These are phyloP conservation scores for Erodium texanum DNA, from an alignment of 441 rosid genomes.

Conservation along the genomic window DNA sequence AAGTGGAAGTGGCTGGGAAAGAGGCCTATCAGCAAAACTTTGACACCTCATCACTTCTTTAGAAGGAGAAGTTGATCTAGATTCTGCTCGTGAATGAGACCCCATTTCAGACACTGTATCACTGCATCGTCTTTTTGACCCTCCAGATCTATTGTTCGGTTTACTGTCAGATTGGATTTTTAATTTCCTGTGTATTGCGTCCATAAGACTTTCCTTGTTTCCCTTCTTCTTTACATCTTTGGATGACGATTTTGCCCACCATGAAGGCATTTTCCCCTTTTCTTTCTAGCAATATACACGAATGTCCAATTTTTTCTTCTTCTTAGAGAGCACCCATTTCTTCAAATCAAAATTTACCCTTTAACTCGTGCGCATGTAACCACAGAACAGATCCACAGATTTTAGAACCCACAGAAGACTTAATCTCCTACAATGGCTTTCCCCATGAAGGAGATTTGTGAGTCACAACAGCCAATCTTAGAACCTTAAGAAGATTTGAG, in stretches of 20 bases:
- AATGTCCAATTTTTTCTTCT: slow-evolving; percentile 14
- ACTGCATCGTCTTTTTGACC: slow-evolving; percentile 34
- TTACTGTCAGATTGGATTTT: slow-evolving; percentile 43
- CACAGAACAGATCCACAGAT: slow-evolving; percentile 7
- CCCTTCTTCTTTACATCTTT: slow-evolving; percentile 45
- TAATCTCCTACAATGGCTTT: slow-evolving; percentile 10
- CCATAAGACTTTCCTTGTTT: slow-evolving; percentile 44
- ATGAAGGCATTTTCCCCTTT: slow-evolving; percentile 44
- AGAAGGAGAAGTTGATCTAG: slow-evolving; percentile 56
- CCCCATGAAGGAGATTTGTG: slow-evolving; percentile 1
- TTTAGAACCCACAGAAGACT: slow-evolving; percentile 6
- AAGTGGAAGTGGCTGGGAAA: slow-evolving; percentile 64
- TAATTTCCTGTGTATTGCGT: slow-evolving; percentile 41
- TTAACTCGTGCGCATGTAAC: slow-evolving; percentile 2
- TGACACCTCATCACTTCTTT: slow-evolving; percentile 52
- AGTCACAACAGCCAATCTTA: slow-evolving; percentile 13
- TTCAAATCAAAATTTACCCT: slow-evolving; percentile 7
- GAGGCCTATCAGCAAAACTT: slow-evolving; percentile 47
- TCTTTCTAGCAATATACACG: slow-evolving; percentile 8
- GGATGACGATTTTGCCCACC: slow-evolving; percentile 61
- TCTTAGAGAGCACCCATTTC: too few species aligned
- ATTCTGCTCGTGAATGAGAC: slow-evolving; percentile 46
- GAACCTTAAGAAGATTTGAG: slow-evolving; percentile 12
- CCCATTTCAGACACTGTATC: slow-evolving; percentile 47
- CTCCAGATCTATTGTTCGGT: slow-evolving; percentile 34